Conservation (phyloP, 257 asterid genomes). For the Lantana camara region DNA sequence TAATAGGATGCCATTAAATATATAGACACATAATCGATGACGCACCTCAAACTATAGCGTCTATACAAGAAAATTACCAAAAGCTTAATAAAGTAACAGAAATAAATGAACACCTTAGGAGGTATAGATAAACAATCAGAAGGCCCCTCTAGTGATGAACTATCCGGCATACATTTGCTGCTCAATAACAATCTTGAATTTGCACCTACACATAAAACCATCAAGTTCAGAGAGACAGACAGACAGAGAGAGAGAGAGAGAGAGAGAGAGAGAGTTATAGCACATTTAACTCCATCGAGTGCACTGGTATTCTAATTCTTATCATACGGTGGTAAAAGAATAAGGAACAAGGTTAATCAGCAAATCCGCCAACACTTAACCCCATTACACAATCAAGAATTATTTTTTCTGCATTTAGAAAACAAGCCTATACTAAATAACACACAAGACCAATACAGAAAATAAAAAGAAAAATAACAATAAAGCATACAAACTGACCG, state of each 20-base stretch:
- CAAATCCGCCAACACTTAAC: neutral
- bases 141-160: constrained; percentile 37
- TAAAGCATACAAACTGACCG: constrained; percentile 29
- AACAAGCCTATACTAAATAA: neutral
- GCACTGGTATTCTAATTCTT: neutral
- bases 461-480: neutral
- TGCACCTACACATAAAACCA: constrained; percentile 41
- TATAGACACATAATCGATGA: neutral
- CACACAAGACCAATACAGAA: too few species aligned
- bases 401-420: neutral
- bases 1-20: neutral
- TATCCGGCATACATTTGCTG: constrained; percentile 43
- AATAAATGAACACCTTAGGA: constrained; percentile 41
- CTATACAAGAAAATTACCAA: neutral
- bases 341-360: neutral
- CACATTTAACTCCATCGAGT: constrained; percentile 2
- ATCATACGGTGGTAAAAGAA: neutral
- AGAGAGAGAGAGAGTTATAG: neutral
- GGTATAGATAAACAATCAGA: constrained; percentile 33
- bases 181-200: constrained; percentile 29
- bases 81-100: constrained; percentile 16
- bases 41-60: neutral
- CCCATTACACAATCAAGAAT: neutral
- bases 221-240: neutral
- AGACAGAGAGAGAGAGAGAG: neutral